A percentile compares a stretch with the other conserved stretches of the same genome.
Evolutionary conservation across 2,329 filamentous ascomycete genomes (phyloP).

Genomic region (Aspergillus sp.): DNA sequence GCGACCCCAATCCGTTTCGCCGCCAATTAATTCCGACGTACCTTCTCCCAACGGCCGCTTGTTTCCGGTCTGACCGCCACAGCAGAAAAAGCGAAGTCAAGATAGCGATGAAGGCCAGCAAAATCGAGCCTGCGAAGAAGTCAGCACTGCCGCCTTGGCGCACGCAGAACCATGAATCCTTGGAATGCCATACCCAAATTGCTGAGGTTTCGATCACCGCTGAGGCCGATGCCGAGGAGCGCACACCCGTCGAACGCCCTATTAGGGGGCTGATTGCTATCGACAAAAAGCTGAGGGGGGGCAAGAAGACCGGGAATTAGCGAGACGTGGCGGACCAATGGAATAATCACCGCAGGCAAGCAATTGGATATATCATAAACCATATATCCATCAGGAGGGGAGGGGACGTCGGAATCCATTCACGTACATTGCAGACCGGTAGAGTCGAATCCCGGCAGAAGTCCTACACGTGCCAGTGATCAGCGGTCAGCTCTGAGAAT

Average conservation of each 20-base stretch:
- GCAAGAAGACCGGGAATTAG: slow-evolving; percentile 17
- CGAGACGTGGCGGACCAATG: slow-evolving; percentile 3
- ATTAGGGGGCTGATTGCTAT: slow-evolving; percentile 59
- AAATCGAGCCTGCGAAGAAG: slow-evolving; percentile 69
- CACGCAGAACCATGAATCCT: not conserved
- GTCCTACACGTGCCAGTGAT: slow-evolving; percentile 51
- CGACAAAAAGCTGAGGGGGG: slow-evolving; percentile 61
- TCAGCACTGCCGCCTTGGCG: slow-evolving; percentile 11
- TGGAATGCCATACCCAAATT: slow-evolving; percentile 67
- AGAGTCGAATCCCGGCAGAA: slow-evolving; percentile 83
- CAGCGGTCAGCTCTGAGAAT: slow-evolving; percentile 19
- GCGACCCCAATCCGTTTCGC: not conserved
- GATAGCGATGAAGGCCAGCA: slow-evolving; percentile 78
- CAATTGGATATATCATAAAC: not conserved
- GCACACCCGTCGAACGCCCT: slow-evolving; percentile 68
- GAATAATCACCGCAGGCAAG: not conserved
- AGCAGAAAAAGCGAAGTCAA: slow-evolving; percentile 65
- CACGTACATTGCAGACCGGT: slow-evolving; percentile 78
- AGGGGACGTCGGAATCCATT: slow-evolving; percentile 2
- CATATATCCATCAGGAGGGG: not conserved
- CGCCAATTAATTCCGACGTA: slow-evolving; percentile 38
- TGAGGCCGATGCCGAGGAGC: slow-evolving; percentile 72
- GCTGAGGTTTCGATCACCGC: slow-evolving; percentile 64
- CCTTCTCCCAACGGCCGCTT: slow-evolving; percentile 91
- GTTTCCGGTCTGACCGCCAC: slow-evolving; percentile 80